Percentiles rank a stretch among this genome's conserved stretches.
These are phyloP conservation scores for Eustoma russellianum DNA, from an alignment of 257 asterid species.

Conservation along the genomic window DNA sequence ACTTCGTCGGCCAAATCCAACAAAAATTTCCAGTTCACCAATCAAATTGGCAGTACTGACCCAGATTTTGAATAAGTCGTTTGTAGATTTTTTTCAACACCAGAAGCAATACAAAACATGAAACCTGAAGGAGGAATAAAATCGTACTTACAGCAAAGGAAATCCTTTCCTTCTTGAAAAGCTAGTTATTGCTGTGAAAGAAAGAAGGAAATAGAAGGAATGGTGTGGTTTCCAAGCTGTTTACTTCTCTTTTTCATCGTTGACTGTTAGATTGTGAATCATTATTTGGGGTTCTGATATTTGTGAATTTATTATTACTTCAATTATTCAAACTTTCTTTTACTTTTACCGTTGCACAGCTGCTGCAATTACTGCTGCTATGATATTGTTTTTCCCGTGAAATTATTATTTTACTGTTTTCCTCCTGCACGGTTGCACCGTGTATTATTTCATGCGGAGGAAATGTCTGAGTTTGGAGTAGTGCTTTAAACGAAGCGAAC, in stretches of 20 bases:
- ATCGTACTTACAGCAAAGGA: neutral
- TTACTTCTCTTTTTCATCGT: neutral
- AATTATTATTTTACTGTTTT: no score
- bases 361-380: no score
- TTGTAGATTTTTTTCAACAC: neutral
- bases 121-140: neutral
- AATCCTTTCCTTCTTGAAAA: conserved; percentile 17
- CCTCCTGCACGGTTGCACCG: no score
- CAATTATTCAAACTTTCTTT: conserved; percentile 1
- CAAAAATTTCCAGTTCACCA: neutral
- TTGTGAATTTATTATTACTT: no score
- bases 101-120: neutral
- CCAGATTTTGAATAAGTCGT: neutral
- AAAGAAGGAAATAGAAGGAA: conserved; percentile 3
- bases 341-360: neutral
- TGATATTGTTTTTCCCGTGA: no score
- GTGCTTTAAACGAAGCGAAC: no score
- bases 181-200: conserved; percentile 3
- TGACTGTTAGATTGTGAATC: no score
- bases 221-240: conserved; percentile 8
- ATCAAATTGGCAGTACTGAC: no score
- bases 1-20: neutral
- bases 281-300: conserved; percentile 1
- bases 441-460: no score
- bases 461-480: no score